phyloP scores from a whole-genome alignment of 345 rosid genomes.

The Turritis glabra region DNA sequence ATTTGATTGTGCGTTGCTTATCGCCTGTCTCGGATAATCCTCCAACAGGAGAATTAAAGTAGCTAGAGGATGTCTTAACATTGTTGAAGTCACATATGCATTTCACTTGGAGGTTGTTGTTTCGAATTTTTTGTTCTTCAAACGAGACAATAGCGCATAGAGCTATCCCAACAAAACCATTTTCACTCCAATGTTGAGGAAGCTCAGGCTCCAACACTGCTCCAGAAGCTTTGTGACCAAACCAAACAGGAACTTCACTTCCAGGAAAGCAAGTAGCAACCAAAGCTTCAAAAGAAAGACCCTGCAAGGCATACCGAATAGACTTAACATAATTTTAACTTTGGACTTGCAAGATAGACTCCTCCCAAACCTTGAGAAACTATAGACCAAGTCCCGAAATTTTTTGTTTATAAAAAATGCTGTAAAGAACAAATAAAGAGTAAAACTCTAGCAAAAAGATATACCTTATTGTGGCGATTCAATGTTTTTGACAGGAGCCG shows the following conservation, averaged over 20 bases:
- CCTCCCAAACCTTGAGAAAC: no score
- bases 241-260: not conserved
- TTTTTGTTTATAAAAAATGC: no score
- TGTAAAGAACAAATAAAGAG: no score
- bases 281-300: slow-evolving; percentile 2
- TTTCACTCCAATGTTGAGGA: not conserved
- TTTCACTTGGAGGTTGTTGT: not conserved
- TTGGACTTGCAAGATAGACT: not conserved
- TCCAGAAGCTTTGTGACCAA: not conserved
- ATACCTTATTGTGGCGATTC: no score
- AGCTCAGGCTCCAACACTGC: not conserved
- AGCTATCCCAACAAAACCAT: not conserved
- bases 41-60: not conserved
- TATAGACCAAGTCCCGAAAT: no score
- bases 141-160: not conserved
- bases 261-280: not conserved
- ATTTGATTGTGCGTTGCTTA: not conserved
- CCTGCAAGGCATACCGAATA: not conserved
- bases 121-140: not conserved
- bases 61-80: not conserved
- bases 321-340: not conserved
- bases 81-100: not conserved
- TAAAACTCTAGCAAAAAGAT: no score
- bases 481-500: no score
- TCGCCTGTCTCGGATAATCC: not conserved